Base-by-base conservation (phyloP, 2,329 filamentous ascomycete genomes). In the Ascochyta fabae region DNA sequence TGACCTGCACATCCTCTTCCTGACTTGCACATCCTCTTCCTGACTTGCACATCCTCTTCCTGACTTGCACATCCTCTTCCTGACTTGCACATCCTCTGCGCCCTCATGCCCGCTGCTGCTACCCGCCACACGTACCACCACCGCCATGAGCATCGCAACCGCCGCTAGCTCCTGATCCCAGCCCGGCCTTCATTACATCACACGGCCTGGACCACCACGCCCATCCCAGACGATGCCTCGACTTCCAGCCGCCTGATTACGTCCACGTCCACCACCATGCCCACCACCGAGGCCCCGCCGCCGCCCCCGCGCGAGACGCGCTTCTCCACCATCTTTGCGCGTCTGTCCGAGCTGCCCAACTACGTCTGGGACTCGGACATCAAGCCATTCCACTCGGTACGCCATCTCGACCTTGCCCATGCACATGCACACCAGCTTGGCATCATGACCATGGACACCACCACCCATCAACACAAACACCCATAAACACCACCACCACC, bases 361-460 rank as follows among this genome's bases (percentile, higher is more conserved):
- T 78, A 78, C 54, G 60, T 66, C 46, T 78, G 75, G 75, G 69
- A 75, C 51, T 59, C 71, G n/a, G 71, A 78, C 44, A 72, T 77
- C 19, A 67, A 73, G 44, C 79, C 79, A 9, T 81, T 81, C 64
- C 80, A 82, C 60, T 80, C 77, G 33, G 79, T 77, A 56, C 58
- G 72, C 51, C n/a, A 22, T 24, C 27, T 31, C 29, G 12, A 31
- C 29, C 12, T 31, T 13, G 29, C 4, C 9, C 12, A 12, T 31
- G 29, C 9, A 31, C 29, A 31, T 5, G 29, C 4, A 15, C 29
- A 13, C 10, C 9, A 15, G 13, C 29, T 13, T 31, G 29, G 19
- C 19, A 15, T 3, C 29, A 31, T 13, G 12, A 31, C 5, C 29
- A 13, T 31, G 29, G 12, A 13, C 27, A 19, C 24, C 24, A 26